Percentiles rank a stretch among this genome's conserved stretches.
Evolutionary conservation across 305 asterid species (phyloP).

Genomic region (Fraxinus xanthoxyloides): DNA sequence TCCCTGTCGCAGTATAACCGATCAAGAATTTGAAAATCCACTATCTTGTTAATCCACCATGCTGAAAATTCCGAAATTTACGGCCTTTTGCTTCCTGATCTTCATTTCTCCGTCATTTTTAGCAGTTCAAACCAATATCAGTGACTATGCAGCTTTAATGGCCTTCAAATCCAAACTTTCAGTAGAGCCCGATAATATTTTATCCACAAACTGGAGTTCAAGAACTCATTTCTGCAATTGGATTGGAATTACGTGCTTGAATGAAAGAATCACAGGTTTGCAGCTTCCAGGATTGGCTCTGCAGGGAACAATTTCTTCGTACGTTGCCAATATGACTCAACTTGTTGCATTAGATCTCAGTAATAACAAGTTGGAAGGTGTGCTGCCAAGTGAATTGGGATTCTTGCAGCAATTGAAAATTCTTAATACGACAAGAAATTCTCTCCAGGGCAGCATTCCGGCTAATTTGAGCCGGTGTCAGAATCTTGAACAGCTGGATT

Average conservation of each 20-base stretch:
- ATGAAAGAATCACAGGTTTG: constrained; percentile 24
- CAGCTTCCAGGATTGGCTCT: constrained; percentile 33
- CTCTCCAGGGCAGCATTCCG: constrained; percentile 32
- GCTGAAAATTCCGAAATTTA: constrained; percentile 6
- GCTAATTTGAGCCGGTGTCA: constrained; percentile 29
- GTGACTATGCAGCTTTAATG: constrained; percentile 32
- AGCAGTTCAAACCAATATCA: neutral
- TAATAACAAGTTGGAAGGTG: constrained; percentile 28
- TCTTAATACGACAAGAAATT: constrained; percentile 27
- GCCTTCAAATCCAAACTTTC: constrained; percentile 29
- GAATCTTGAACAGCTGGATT: constrained; percentile 24
- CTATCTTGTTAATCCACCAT: neutral
- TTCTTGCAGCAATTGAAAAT: constrained; percentile 27
- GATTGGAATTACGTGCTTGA: constrained; percentile 37
- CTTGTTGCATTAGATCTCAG: constrained; percentile 36
- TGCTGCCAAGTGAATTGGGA: constrained; percentile 36
- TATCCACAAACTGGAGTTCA: constrained; percentile 39
- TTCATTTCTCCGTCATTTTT: neutral
- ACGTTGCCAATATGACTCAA: constrained; percentile 26
- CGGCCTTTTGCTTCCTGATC: constrained; percentile 12
- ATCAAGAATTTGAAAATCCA: neutral
- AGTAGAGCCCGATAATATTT: constrained; percentile 12
- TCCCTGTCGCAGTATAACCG: neutral
- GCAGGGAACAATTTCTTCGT: constrained; percentile 23
- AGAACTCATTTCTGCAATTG: constrained; percentile 33